These are phyloP conservation scores for Elongisporangium anandrum DNA, from an alignment of 352 stramenopile genomes.

Conservation along the genomic window DNA sequence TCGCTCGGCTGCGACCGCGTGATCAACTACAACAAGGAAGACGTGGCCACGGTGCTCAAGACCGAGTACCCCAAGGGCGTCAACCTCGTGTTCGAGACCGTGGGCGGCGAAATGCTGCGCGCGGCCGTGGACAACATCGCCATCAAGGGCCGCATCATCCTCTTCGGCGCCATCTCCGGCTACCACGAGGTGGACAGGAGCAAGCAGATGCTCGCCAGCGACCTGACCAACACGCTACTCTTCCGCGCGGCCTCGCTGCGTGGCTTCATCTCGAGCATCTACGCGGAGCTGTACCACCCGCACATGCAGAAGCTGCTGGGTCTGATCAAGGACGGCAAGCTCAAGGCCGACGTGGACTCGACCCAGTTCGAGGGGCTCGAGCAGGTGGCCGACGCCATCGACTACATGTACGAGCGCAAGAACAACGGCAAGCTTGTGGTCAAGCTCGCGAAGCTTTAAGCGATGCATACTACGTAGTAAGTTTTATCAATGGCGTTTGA, in stretches of 20 bases:
- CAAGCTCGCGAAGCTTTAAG: too few relatives aligned
- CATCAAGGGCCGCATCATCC: slow-evolving; percentile 48
- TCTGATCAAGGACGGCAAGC: slow-evolving; percentile 30
- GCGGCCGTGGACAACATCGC: slow-evolving; percentile 54
- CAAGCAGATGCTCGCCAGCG: slow-evolving; percentile 16
- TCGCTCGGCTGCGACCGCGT: slow-evolving; percentile 65
- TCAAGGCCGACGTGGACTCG: slow-evolving; percentile 22
- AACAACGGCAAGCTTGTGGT: slow-evolving; percentile 50
- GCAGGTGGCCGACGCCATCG: slow-evolving; percentile 26
- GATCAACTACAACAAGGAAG: slow-evolving; percentile 78
- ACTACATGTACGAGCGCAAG: slow-evolving; percentile 32
- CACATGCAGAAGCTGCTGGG: slow-evolving; percentile 41
- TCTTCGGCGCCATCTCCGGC: slow-evolving; percentile 51
- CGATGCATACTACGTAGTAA: too few relatives aligned
- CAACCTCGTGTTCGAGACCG: slow-evolving; percentile 63
- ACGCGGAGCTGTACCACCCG: slow-evolving; percentile 27
- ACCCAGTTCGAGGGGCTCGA: slow-evolving; percentile 26
- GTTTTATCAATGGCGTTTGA: too few relatives aligned
- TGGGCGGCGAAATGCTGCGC: slow-evolving; percentile 52
- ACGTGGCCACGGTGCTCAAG: slow-evolving; percentile 27
- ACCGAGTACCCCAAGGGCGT: slow-evolving; percentile 44
- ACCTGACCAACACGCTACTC: slow-evolving; percentile 27
- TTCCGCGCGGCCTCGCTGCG: slow-evolving; percentile 34
- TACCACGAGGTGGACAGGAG: slow-evolving; percentile 13
- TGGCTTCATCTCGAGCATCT: slow-evolving; percentile 45